Evolutionary conservation across 176 grass and related monocot species (phyloP), one percentile per base, ranked within the genome.

Genomic region (Eragrostis curvula): DNA sequence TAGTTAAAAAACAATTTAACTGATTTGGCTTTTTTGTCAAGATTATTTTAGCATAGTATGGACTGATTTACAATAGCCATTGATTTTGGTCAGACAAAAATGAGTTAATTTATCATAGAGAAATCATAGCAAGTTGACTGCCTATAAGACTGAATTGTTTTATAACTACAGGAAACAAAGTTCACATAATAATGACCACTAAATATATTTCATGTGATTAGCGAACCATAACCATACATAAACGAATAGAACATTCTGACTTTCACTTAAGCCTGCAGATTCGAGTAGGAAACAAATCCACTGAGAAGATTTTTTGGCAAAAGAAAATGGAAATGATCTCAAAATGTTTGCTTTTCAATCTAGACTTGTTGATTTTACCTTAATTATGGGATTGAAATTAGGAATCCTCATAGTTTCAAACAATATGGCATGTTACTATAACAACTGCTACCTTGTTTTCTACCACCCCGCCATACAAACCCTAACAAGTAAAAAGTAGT

Each of bases 401-500:
- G 62, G 25, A 56, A 46, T 68, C 41, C 13, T 72, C 56, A 32
- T 48, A 77, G 50, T 70, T 44, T 18, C 32, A 73, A 64, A 70
- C 12, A 62, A 47, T 60, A 60, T 11, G 5, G 6, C 50, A 28
- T 23, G 12, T 67, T 68, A 41, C 0, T n/a, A 56, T 16, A 39
- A 8, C 45, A 78, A 80, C 5, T 46, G 50, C 30, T 51, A 78
- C n/a, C n/a, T 47, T 68, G 45, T 30, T 71, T 72, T 82, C 71
- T 68, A 59, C 21, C 12, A 78, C 29, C 63, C 46, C 4, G n/a
- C 23, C 65, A 79, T 25, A 43, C 44, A 49, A 43, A 21, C 21
- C 43, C 51, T 70, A 70, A 69, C 36, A 32, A 80, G 57, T 45
- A 85, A 78, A 68, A 62, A 32, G 65, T 66, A 83, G 73, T 52